Base-by-base conservation (phyloP, 163 green algal genomes). In the Scenedesmus sp. region DNA sequence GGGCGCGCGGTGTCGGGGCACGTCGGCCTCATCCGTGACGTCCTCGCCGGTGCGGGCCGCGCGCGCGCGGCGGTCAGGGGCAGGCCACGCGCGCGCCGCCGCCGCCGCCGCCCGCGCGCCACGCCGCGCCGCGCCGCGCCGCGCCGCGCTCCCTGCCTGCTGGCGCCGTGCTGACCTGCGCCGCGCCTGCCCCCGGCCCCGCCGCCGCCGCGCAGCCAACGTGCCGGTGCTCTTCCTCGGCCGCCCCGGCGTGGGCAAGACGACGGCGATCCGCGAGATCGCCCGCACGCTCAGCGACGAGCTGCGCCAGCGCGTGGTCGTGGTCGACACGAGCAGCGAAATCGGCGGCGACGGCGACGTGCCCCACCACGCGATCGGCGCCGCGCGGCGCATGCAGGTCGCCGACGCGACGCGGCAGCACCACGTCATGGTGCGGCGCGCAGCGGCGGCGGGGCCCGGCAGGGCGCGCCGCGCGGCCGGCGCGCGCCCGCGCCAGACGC, bases 301-400 rank as follows among this genome's bases (percentile, higher is more conserved):
- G 44, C 75, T 83, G 75, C 70, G 82, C 69, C 87, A 89, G 67
- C 81, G 94, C 4, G 93, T 98, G 6, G 84, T 91, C 42, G 95
- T 99, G 24, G 92, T 99, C 47, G 95, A 99, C 84, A 98, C 96
- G 0, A 92, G 73, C 62, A 99, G 99, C 70, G 95, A 99, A 84
- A 98, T 99, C 56, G 95, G 92, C 36, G 95, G 85, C 9, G 84
- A 91, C 53, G 84, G 84, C 5, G 84, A 91, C 47, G 84, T 91
- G 69, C 83, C 86, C 4, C 86, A 90, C 57, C 72, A 75, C 3
- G 95, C 50, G 9, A 96, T 99, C 47, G 95, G 95, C 7, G 45
- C 77, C 11, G 95, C 95, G 0, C 86, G 95, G 3, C 88, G 95
- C 63, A 97, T 98, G 94, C 95, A 98, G 84, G 95, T 98, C 33